Percentiles rank a stretch among this genome's conserved stretches.
Evolutionary conservation across 2,329 filamentous ascomycete species (phyloP).

Genomic region (Paramyrothecium sp.): DNA sequence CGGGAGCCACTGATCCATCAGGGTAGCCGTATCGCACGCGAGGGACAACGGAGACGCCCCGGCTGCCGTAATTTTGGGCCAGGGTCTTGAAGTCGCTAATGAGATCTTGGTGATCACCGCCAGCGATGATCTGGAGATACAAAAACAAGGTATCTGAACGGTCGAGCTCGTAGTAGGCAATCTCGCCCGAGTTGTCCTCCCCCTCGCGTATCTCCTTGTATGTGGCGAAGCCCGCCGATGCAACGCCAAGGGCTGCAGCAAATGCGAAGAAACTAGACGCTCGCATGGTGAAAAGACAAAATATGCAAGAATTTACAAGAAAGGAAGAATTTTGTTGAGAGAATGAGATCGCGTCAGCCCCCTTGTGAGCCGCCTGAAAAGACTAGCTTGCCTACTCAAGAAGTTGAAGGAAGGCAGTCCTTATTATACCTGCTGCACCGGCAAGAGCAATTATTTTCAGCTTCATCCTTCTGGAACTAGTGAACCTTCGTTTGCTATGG

Average conservation of each 20-base stretch:
- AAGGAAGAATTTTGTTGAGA: too few species aligned
- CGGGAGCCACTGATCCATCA: conserved; percentile 3
- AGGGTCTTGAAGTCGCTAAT: conserved; percentile 12
- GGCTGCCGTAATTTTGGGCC: conserved; percentile 8
- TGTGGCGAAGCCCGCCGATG: conserved; percentile 7
- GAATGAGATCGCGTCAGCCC: too few species aligned
- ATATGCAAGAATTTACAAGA: too few species aligned
- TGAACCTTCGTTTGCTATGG: too few species aligned
- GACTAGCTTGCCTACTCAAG: too few species aligned
- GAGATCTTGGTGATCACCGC: conserved; percentile 5
- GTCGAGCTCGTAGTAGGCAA: conserved; percentile 6
- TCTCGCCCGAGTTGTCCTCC: conserved; percentile 7
- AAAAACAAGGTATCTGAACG: conserved; percentile 12
- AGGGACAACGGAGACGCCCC: conserved; percentile 8
- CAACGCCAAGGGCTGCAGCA: background rate
- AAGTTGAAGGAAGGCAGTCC: too few species aligned
- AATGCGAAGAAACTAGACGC: too few species aligned
- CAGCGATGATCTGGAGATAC: conserved; percentile 13
- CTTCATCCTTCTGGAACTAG: too few species aligned
- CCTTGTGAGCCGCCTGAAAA: too few species aligned
- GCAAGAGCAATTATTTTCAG: too few species aligned
- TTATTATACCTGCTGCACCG: too few species aligned
- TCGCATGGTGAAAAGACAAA: too few species aligned
- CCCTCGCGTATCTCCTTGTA: conserved; percentile 13
- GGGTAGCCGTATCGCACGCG: conserved; percentile 11